Percentiles rank a stretch among this genome's conserved stretches.
Conservation (phyloP, 768 basidiomycete species). For the Leccinum variicolor region DNA sequence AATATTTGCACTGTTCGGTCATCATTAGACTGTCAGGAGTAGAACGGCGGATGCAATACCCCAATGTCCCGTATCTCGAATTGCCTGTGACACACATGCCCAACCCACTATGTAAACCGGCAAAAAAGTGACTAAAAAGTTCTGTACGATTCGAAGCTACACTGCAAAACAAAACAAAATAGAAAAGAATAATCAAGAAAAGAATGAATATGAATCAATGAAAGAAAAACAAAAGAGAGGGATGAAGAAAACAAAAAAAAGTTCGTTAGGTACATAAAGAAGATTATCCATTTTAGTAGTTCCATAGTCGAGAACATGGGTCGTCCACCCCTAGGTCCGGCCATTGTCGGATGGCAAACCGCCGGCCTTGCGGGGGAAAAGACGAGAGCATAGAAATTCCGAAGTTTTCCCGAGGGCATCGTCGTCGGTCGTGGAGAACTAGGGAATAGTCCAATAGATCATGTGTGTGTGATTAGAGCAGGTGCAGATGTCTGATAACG, state of each 20-base stretch:
- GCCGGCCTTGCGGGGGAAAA: slow-evolving; percentile 11
- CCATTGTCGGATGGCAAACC: slow-evolving; percentile 3
- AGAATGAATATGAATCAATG: background rate
- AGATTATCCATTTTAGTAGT: slow-evolving; percentile 26
- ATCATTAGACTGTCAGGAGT: background rate
- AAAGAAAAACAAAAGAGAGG: background rate
- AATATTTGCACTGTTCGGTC: background rate
- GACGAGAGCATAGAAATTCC: slow-evolving; percentile 21
- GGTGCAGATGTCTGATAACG: slow-evolving; percentile 15
- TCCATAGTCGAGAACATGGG: slow-evolving; percentile 19
- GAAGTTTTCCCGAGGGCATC: slow-evolving; percentile 23
- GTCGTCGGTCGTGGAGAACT: slow-evolving; percentile 26
- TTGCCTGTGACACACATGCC: slow-evolving; percentile 4
- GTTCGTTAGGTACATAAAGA: slow-evolving; percentile 23
- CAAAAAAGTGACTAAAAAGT: slow-evolving; percentile 21
- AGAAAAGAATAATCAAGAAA: slow-evolving; percentile 30
- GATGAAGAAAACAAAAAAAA: slow-evolving; percentile 1
- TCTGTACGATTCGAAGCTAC: slow-evolving; percentile 16
- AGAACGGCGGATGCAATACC: background rate
- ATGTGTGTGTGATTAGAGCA: slow-evolving; percentile 27
- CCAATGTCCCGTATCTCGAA: slow-evolving; percentile 1
- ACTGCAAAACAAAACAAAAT: slow-evolving; percentile 31
- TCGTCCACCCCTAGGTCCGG: slow-evolving; percentile 2
- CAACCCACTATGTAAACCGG: slow-evolving; percentile 5
- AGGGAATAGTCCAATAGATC: slow-evolving; percentile 12